These are phyloP conservation scores for Quercus lobata DNA, from an alignment of 331 rosid genomes.

Conservation along the genomic window DNA sequence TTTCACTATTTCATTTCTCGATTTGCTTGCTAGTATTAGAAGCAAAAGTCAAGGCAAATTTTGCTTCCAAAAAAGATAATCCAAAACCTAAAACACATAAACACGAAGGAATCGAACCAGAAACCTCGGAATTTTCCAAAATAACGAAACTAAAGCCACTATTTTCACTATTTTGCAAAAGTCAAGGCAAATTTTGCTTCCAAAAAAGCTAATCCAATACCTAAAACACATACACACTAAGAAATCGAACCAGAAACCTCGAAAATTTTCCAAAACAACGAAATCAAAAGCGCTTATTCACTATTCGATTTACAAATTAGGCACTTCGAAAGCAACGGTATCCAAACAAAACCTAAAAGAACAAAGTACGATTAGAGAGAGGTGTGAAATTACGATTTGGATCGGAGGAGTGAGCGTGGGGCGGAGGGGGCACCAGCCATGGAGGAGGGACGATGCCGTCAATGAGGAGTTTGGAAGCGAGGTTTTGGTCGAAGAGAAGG, in stretches of 20 bases:
- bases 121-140: not conserved
- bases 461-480: conserved; percentile 69
- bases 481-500: conserved; percentile 59
- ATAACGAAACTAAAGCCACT: not conserved
- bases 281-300: not conserved
- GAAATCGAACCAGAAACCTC: not conserved
- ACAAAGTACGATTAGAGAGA: not conserved
- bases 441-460: conserved; percentile 75
- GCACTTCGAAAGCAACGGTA: not conserved
- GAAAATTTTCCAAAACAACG: not conserved
- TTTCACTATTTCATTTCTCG: not conserved
- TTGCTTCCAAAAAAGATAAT: too few relatives aligned
- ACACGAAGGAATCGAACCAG: not conserved
- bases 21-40: not conserved
- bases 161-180: not conserved
- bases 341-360: not conserved
- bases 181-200: not conserved
- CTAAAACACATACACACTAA: not conserved
- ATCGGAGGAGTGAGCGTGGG: conserved; percentile 25
- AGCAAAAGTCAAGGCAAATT: not conserved
- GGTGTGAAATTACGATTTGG: conserved; percentile 23
- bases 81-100: too few relatives aligned
- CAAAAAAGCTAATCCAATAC: not conserved
- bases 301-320: too few relatives aligned
- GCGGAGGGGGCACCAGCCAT: conserved; percentile 50